Base-by-base conservation (phyloP, 208 protist species). In the Crithidia expoeki region DNA sequence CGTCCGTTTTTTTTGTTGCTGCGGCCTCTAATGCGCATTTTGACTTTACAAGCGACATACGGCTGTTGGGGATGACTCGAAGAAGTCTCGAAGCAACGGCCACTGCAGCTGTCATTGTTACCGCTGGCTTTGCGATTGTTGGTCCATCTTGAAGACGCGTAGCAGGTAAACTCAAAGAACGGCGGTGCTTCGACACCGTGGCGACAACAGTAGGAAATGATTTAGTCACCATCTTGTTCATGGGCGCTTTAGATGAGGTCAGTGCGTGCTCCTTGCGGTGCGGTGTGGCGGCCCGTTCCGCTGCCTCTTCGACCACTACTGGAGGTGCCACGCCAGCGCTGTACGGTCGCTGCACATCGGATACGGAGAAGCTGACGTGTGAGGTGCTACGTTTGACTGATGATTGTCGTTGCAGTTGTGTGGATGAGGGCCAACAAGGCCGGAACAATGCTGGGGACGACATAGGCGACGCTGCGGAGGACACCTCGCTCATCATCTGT, bases 351-450 rank as follows among this genome's bases (percentile, higher is more conserved):
- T 42, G 62, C 25, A 46, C 59, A 17, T 42, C 46, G 12, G 53
- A 46, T 30, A 67, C 68, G 4, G 68, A 66, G 38, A 74, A 67
- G 59, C n/a, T 74, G 68, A 67, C 44, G 40, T 74, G 58, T 30
- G 68, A 57, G 0, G 68, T 25, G n/a, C 38, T 36, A 7, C 68
- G 68, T 21, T 42, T 44, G 0, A 14, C 40, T 32, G 34, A 28
- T 23, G 38, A 55, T 25, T 25, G 49, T 19, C 2, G 34, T 25
- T 27, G 42, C 14, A 21, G 40, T 17, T n/a, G n/a, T n/a, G n/a
- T n/a, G n/a, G 19, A 33, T n/a, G 42, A 40, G 23, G 46, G 25
- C 21, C 40, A 34, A 5, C 21, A 55, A 14, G 44, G 4, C 28
- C 38, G 44, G 10, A 27, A n/a, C 12, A 34, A 36, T 14, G 59